Conservation (phyloP, 2,329 filamentous ascomycete species). For the Coniochaeta prunicola region DNA sequence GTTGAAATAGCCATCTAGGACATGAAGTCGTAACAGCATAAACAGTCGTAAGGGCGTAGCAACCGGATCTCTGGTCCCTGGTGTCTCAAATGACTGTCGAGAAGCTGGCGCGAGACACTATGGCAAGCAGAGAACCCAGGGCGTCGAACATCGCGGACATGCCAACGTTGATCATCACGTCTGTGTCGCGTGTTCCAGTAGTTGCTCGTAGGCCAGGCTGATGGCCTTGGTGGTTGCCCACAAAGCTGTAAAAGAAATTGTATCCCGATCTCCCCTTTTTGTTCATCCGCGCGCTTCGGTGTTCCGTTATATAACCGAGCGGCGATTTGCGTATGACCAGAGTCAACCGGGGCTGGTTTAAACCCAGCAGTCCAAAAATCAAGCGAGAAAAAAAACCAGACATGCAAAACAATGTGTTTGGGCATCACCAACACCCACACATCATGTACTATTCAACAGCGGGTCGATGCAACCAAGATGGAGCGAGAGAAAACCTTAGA, state of each 20-base stretch:
- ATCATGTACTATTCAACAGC: neutral
- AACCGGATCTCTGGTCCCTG: neutral
- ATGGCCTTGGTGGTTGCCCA: conserved; percentile 3
- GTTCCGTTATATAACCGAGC: neutral
- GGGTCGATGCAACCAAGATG: neutral
- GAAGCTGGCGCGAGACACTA: neutral
- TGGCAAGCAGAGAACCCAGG: neutral
- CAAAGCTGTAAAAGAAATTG: conserved; percentile 3
- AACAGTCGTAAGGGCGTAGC: conserved; percentile 4
- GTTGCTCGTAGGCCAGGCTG: neutral
- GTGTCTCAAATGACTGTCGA: neutral
- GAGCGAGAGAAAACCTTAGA: neutral
- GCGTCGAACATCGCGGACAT: conserved; percentile 1
- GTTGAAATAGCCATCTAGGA: conserved; percentile 4
- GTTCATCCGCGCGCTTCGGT: neutral
- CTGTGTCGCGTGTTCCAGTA: neutral
- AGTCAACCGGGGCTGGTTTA: neutral
- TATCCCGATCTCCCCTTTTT: conserved; percentile 1
- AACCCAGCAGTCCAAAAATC: neutral
- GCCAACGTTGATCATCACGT: conserved; percentile 1
- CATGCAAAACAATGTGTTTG: neutral
- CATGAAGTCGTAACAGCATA: conserved; percentile 6
- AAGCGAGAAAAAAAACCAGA: neutral
- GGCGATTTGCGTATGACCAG: neutral
- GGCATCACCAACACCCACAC: neutral